Base-by-base conservation (phyloP, 768 basidiomycete species). In the Xerocomus brunneocitrinus region DNA sequence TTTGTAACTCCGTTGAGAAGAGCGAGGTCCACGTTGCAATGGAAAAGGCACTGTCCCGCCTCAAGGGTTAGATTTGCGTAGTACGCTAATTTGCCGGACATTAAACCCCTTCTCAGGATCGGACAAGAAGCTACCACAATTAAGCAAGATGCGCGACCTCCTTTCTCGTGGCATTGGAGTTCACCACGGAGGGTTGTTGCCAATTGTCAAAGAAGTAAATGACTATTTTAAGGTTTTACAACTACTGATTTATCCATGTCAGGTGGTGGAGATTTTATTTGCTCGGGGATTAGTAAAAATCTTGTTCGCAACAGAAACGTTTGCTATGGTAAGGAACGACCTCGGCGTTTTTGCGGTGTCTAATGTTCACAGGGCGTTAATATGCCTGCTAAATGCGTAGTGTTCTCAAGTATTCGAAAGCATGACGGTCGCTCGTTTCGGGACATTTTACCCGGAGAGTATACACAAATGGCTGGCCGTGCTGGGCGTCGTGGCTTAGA, bases 391-490 rank as follows among this genome's bases (percentile, higher is more conserved):
- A 89, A 85, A 76, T 94, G 87, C 62, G 97, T 99, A 4, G 97
- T 98, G 7, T 99, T 98, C 71, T 95, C 97, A 4, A 85, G 82
- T 42, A 95, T 89, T 48, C 80, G 93, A 42, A 99, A 99, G 67
- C 95, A 98, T 65, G 97, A 99, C 59, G 97, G 97, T 5, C 82
- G 84, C 28, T 85, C 73, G 59, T 99, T 99, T 77, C 82, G 97
- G 55, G 91, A 93, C 38, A 85, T 95, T 32, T 71, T 91, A 1
- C 87, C 92, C 25, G 94, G 91, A 38, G 93, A 94, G 71, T 98
- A 98, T 66, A 99, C 95, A 0, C 97, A 99, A 64, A 99, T 99
- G 97, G 95, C 97, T 8, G 97, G 97, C 5, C 87, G 97, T 59
- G 97, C 97, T 14, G 97, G 97, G 24, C 85, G 97, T 32, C 87